Conservation (phyloP, 331 rosid genomes). For the Acacia pycnantha region DNA sequence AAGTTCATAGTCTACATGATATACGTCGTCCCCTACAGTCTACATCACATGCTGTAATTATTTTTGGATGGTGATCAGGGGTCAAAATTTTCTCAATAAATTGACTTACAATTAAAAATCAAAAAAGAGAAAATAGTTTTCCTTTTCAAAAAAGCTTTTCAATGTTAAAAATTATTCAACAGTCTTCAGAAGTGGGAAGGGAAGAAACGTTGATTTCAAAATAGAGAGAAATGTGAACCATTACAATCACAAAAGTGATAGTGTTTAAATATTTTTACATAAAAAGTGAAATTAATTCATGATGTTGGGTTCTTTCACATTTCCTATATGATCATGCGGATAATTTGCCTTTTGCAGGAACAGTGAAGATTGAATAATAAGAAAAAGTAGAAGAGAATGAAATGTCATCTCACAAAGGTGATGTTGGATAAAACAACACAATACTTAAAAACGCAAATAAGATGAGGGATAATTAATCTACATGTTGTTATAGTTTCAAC, state of each 20-base stretch:
- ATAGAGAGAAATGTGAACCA: neutral
- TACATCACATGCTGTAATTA: no score
- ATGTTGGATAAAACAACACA: neutral
- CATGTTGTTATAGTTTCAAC: no score
- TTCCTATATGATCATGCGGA: neutral
- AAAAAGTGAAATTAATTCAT: neutral
- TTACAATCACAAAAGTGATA: neutral
- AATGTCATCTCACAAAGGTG: neutral
- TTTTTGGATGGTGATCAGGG: no score
- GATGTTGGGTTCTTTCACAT: neutral
- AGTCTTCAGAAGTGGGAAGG: neutral
- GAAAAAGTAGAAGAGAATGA: neutral
- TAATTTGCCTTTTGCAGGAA: neutral
- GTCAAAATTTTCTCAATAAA: neutral
- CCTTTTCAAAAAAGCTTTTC: neutral
- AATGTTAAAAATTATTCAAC: neutral
- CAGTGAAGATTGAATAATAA: neutral
- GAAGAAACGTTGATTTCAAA: neutral
- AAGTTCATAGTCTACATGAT: no score
- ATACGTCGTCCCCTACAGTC: no score
- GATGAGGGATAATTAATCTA: no score
- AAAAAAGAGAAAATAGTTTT: neutral
- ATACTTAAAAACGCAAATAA: neutral
- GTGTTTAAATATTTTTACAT: neutral
- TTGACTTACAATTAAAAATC: neutral